Evolutionary conservation across 345 rosid species (phyloP), one percentile per base, ranked within the genome.

Genomic region (Toxicodendron radicans): DNA sequence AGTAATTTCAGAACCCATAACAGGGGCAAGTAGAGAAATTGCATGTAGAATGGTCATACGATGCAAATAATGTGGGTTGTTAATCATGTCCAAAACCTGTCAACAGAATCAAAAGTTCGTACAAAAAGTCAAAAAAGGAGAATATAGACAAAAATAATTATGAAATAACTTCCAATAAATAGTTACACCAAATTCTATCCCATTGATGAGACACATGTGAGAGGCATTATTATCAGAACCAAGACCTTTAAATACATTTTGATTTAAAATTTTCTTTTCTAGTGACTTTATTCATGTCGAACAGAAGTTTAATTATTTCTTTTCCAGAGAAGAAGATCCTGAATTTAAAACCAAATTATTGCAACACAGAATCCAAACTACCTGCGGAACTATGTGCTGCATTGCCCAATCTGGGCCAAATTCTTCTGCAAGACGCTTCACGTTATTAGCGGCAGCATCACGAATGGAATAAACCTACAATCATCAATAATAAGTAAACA

Each of bases 321-420:
- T 58, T 43, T 58, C 52, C 13, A 23, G 7, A 35, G 18, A 7
- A 10, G 16, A 46, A 75, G 61, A 11, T 67, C 33, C 35, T 43
- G 9, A 46, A 61, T 23, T 32, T 38, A 53, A 62, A 24, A 56
- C 12, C 5, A 64, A 67, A 58, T 63, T 13, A 68, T 32, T 17
- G 10, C 51, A 4, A 38, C 53, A 69, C 16, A 14, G 49, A 24
- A 57, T 64, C 16, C 71, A 43, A 79, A 78, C 56, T 70, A 95
- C 99, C 97, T 90, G 97, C 60, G 97, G 95, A 81, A 95, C 90
- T 79, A 92, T 92, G 81, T 95, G 97, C 80, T 88, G 92, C 99
- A 92, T 95, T 77, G 97, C 95, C 97, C 99, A 95, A 17, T 95
- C 95, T 46, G 97, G 92, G 52, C 99, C 99, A 83, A 95, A 95